A percentile compares a stretch with the other conserved stretches of the same genome.
These are phyloP conservation scores for Eimeria tenella DNA, from an alignment of 169 alveolate species.

Conservation along the genomic window DNA sequence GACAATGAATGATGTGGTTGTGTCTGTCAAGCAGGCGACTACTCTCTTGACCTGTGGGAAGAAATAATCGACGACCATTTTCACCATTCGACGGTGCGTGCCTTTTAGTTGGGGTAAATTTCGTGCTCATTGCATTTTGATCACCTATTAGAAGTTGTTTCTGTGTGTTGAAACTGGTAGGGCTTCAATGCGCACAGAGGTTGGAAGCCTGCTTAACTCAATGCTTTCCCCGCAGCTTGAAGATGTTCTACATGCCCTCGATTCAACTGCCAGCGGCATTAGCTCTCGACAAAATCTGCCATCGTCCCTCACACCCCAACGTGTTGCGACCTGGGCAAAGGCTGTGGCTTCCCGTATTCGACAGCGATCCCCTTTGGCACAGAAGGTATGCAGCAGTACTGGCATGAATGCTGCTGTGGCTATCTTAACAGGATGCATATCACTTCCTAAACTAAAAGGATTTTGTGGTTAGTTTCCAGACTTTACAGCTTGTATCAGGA, in stretches of 20 bases:
- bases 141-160: too few relatives aligned
- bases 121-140: not conserved
- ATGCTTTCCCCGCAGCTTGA: not conserved
- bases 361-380: not conserved
- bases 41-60: constrained; percentile 51
- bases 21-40: not conserved
- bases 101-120: not conserved
- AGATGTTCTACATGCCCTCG: not conserved
- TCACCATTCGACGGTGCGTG: not conserved
- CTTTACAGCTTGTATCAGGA: too few relatives aligned
- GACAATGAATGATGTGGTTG: too few relatives aligned
- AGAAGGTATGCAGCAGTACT: not conserved
- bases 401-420: not conserved
- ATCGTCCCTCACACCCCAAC: not conserved
- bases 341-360: not conserved
- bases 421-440: too few relatives aligned
- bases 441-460: too few relatives aligned
- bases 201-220: not conserved
- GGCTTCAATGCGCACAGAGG: not conserved
- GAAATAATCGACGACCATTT: constrained; percentile 20
- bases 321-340: not conserved
- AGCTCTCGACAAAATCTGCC: not conserved
- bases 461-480: too few relatives aligned
- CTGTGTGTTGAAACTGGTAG: too few relatives aligned
- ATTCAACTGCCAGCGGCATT: not conserved